Evolutionary conservation across 2,329 filamentous ascomycete genomes (phyloP).

Genomic region (Phaeosphaeriaceae sp.): DNA sequence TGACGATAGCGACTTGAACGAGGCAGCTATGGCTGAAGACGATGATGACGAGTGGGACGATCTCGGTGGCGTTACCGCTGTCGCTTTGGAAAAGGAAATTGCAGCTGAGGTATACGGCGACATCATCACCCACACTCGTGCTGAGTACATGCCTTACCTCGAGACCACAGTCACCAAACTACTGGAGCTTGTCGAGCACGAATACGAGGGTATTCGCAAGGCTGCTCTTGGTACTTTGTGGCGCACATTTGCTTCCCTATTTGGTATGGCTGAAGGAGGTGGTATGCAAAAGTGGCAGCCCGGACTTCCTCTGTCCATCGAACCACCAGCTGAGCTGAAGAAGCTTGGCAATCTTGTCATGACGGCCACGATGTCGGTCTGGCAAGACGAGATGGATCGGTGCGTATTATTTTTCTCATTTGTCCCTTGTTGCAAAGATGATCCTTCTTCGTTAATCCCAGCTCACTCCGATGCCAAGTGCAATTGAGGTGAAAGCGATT

Average conservation of each 20-base stretch:
- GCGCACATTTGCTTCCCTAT: conserved; percentile 91
- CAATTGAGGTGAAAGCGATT: conserved; percentile 88
- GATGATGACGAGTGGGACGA: conserved; percentile 87
- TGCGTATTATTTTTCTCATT: conserved; percentile 61
- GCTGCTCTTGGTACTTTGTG: conserved; percentile 89
- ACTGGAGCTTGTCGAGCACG: conserved; percentile 81
- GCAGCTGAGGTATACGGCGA: conserved; percentile 94
- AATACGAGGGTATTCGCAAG: conserved; percentile 92
- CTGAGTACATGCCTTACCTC: conserved; percentile 81
- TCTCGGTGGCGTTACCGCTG: conserved; percentile 81
- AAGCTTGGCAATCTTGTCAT: conserved; percentile 87
- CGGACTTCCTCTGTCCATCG: conserved; percentile 80
- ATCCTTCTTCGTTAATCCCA: conserved; percentile 93
- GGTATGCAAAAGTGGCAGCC: conserved; percentile 83
- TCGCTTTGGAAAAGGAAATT: conserved; percentile 96
- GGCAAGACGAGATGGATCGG: conserved; percentile 92
- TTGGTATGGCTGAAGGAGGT: conserved; percentile 82
- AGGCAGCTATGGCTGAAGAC: conserved; percentile 66
- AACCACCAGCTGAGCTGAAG: conserved; percentile 78
- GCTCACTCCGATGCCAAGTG: conserved; percentile 96
- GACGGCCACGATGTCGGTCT: conserved; percentile 81
- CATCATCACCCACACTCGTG: conserved; percentile 84
- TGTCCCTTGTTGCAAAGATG: conserved; percentile 64
- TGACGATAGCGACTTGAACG: conserved; percentile 64
- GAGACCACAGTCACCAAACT: conserved; percentile 86